Base-by-base conservation (phyloP, 169 alveolate species). In the Plasmodium chabaudi region DNA sequence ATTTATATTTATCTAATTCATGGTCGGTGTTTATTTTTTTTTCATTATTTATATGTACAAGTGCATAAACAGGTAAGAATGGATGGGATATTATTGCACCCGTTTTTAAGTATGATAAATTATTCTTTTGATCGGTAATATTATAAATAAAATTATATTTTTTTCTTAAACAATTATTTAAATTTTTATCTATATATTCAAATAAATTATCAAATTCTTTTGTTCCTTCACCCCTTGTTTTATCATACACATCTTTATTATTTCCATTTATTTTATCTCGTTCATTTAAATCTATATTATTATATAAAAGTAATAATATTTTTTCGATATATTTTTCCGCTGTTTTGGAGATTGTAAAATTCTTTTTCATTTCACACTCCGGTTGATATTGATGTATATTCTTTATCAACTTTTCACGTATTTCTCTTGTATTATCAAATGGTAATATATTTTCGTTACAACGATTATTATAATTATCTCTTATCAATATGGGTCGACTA, bases 41-140 rank as follows among this genome's bases (percentile, higher is more conserved):
- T 44, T 63, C 88, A 56, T 77, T 65, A 46, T 77, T 77, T 15
- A 77, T 63, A 77, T 64, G 72, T 23, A 77, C 39, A n/a, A 77
- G 68, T 27, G 88, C 88, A 51, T n/a, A 77, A 9, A 77, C 27
- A 5, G 88, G 88, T 34, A 77, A 44, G 12, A 77, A 77, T 10
- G 88, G 88, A 56, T 77, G 88, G 1, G 88, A 77, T 49, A 77
- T 77, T 13, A 77, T 77, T 21, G 77, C 88, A 5, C 77, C 88
- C 1, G 88, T 77, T 64, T 63, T 77, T 49, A 77, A 64, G 27
- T 63, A 19, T 9, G 65, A 55, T 7, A 44, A 63, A n/a, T 42
- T 77, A 12, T 63, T 25, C 44, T 77, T 63, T 25, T 57, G 53
- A 63, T 51, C 47, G n/a, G 77, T 23, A 42, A 77, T 2, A 0